Evolutionary conservation across 1,139 yeast species (phyloP), one percentile per base, ranked within the genome.

Genomic region (Taphrina communis): DNA sequence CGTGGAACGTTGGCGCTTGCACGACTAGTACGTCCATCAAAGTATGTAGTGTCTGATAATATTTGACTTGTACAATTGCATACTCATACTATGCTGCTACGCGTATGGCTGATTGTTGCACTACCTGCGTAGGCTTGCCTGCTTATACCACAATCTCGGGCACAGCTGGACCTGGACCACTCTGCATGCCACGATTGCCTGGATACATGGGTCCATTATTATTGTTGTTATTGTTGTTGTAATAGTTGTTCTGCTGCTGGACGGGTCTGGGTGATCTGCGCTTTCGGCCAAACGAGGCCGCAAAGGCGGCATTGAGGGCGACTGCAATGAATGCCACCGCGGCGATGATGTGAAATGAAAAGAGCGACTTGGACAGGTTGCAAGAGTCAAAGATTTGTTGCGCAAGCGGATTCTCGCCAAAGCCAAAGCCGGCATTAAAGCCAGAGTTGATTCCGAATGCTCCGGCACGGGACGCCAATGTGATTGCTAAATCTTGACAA

Each of bases 361-460:
- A 63, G 21, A 63, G 61, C 5, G 61, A 25, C 53, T 63, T 63
- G 25, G 67, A 53, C 12, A 63, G n/a, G 38, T 63, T 56, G 48
- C 67, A 63, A 9, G 67, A 63, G n/a, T 63, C 67, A 21, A 35
- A 63, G 36, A 63, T 44, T 46, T 63, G 67, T 31, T 63, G 67
- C 7, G 67, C 61, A n/a, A 63, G 19, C 14, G 53, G 9, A 14
- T 48, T 39, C 9, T 17, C 55, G 11, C 56, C 56, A 55, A 63
- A 55, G 35, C 55, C 60, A 17, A 53, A 53, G 21, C 21, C 14
- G 6, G 53, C 9, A 21, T 50, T 50, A 9, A 50, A 11, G 21
- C 58, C 58, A 14, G 39, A 21, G 8, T 14, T 31, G 36, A 6
- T 21, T 6, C 62, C 53, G 38, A 25, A 56, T 6, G 50, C 60